A percentile compares a stretch with the other conserved stretches of the same genome.
Conservation (phyloP, 768 basidiomycete species). For the Termitomyces sp. region DNA sequence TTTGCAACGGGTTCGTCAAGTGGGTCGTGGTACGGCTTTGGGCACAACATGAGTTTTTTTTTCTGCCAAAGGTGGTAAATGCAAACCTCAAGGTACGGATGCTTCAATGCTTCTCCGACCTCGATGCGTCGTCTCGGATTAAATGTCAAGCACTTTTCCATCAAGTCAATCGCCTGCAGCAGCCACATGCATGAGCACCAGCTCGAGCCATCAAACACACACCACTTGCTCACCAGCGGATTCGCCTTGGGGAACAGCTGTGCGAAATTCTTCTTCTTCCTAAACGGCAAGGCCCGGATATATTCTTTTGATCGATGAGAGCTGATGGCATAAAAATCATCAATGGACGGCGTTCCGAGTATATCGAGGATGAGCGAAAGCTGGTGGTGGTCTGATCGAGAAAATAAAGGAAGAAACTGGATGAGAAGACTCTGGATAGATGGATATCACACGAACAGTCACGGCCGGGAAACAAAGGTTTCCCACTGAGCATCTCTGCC, state of each 20-base stretch:
- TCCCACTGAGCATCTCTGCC: conserved; percentile 90
- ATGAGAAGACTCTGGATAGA: not conserved
- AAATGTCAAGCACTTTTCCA: conserved; percentile 79
- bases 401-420: too few species aligned
- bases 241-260: conserved; percentile 73
- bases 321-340: conserved; percentile 93
- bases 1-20: conserved; percentile 84
- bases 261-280: conserved; percentile 69
- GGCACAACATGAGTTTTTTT: too few species aligned
- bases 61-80: too few species aligned
- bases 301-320: conserved; percentile 77
- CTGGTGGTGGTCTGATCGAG: conserved; percentile 77
- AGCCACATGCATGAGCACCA: not conserved
- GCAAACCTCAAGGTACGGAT: conserved; percentile 56
- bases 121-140: conserved; percentile 85
- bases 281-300: conserved; percentile 82
- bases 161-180: conserved; percentile 62
- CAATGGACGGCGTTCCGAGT: conserved; percentile 86
- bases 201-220: not conserved
- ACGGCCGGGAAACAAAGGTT: conserved; percentile 91
- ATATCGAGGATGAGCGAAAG: conserved; percentile 89
- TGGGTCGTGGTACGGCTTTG: conserved; percentile 81
- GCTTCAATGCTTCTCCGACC: conserved; percentile 80
- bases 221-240: conserved; percentile 40
- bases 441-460: conserved; percentile 59